Evolutionary conservation across 2,329 filamentous ascomycete genomes (phyloP).

Genomic region (Akanthomyces muscarius): DNA sequence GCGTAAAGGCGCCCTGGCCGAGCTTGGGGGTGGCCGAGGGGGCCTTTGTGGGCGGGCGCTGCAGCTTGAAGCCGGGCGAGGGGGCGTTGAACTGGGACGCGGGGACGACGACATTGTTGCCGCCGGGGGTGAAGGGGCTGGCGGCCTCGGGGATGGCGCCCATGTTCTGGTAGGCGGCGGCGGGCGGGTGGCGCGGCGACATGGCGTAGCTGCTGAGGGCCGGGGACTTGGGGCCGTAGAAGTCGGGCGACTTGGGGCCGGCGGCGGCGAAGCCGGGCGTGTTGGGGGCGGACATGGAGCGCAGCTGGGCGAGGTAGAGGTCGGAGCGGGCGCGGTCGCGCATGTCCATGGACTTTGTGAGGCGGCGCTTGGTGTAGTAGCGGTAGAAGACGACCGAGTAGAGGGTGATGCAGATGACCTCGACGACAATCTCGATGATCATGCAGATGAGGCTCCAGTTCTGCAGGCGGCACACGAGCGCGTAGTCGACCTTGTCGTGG

Average conservation of each 20-base stretch:
- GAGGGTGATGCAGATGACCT: conserved; percentile 84
- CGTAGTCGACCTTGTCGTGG: conserved; percentile 77
- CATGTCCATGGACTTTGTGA: conserved; percentile 94
- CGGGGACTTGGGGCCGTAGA: conserved; percentile 45
- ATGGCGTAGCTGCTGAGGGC: conserved; percentile 46
- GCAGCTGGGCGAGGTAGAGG: conserved; percentile 84
- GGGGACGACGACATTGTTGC: conserved; percentile 54
- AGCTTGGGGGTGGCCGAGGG: conserved; percentile 72
- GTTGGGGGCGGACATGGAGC: conserved; percentile 86
- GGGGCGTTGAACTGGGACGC: conserved; percentile 54
- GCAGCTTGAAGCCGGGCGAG: conserved; percentile 69
- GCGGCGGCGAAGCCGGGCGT: conserved; percentile 70
- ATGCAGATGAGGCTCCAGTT: conserved; percentile 96
- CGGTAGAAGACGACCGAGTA: conserved; percentile 96
- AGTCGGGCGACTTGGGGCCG: conserved; percentile 58
- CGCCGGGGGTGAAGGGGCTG: conserved; percentile 48
- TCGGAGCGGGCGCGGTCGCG: conserved; percentile 92
- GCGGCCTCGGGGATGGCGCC: conserved; percentile 38
- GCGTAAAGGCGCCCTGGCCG: conserved; percentile 59
- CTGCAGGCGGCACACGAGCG: conserved; percentile 83
- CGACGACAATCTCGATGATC: conserved; percentile 93
- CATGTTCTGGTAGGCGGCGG: conserved; percentile 50
- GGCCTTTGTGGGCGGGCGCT: conserved; percentile 76
- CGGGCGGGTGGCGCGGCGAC: conserved; percentile 59
- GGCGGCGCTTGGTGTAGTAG: conserved; percentile 92